Percentiles rank a stretch among this genome's conserved stretches.
These are phyloP conservation scores for Chlamydomonas asymmetrica DNA, from an alignment of 139 green algal genomes.

Conservation along the genomic window DNA sequence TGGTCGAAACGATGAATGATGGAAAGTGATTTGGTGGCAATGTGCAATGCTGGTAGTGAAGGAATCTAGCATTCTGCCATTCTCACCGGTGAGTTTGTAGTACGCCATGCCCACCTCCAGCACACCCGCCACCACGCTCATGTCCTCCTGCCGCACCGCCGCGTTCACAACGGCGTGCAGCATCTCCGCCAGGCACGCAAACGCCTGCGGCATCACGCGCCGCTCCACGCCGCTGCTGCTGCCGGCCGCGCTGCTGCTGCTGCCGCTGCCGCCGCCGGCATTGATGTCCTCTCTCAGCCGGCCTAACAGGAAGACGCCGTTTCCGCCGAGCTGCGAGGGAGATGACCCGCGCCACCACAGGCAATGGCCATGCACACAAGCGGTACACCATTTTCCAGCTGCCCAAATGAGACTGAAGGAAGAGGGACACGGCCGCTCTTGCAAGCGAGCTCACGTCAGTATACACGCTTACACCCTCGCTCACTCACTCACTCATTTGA, in stretches of 20 bases:
- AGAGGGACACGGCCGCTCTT: too few species aligned
- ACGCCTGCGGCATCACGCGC: slow-evolving; percentile 4
- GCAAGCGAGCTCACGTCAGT: too few species aligned
- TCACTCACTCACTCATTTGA: too few species aligned
- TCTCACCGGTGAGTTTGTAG: slow-evolving; percentile 2
- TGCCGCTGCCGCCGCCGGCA: not conserved
- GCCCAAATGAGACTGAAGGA: too few species aligned
- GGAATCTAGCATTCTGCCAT: too few species aligned
- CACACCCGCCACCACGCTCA: not conserved
- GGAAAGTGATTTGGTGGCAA: too few species aligned
- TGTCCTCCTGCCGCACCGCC: slow-evolving; percentile 2
- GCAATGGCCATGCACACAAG: too few species aligned
- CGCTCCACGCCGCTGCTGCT: not conserved
- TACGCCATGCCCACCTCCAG: slow-evolving; percentile 12
- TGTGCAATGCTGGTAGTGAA: too few species aligned
- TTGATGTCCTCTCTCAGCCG: slow-evolving; percentile 30
- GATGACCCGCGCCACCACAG: too few species aligned
- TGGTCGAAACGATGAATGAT: too few species aligned
- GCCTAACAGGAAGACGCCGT: slow-evolving; percentile 35
- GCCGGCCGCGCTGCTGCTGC: not conserved
- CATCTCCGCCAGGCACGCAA: slow-evolving; percentile 6
- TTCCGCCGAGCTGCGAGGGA: slow-evolving; percentile 30
- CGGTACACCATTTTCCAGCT: too few species aligned
- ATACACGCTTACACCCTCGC: too few species aligned
- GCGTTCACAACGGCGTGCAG: slow-evolving; percentile 6